Conservation (phyloP, 257 asterid species). For the Voacanga thouarsii region DNA sequence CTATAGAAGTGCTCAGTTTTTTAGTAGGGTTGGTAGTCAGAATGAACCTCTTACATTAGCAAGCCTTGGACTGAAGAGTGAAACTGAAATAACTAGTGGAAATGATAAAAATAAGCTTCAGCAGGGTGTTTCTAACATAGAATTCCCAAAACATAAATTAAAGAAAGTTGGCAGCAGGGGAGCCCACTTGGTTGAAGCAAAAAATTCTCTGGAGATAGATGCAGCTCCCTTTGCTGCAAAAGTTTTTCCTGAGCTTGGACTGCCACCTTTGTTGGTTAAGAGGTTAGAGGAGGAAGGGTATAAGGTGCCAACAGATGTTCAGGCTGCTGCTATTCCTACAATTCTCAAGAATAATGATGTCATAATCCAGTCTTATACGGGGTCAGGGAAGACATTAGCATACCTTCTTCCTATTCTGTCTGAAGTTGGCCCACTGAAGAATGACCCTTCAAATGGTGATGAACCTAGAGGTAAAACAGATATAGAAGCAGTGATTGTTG, state of each 20-base stretch:
- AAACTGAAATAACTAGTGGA: constrained; percentile 26
- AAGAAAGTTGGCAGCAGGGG: constrained; percentile 37
- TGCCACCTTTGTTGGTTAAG: constrained; percentile 64
- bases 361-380: constrained; percentile 92
- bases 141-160: constrained; percentile 51
- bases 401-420: constrained; percentile 95
- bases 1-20: neutral
- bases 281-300: constrained; percentile 81
- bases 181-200: constrained; percentile 26
- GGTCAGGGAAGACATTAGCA: constrained; percentile 95
- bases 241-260: constrained; percentile 83
- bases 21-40: constrained; percentile 15
- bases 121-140: constrained; percentile 53
- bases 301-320: constrained; percentile 83
- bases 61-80: constrained; percentile 59
- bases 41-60: constrained; percentile 61
- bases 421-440: constrained; percentile 53
- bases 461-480: constrained; percentile 39
- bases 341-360: constrained; percentile 74
- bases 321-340: constrained; percentile 86
- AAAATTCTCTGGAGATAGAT: constrained; percentile 40
- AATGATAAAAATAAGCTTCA: constrained; percentile 51
- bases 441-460: constrained; percentile 21
- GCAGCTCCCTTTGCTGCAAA: constrained; percentile 74
- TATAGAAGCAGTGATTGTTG: constrained; percentile 83